These are phyloP conservation scores for Talaromyces funiculosus DNA, from an alignment of 2,329 filamentous ascomycete species.

Conservation along the genomic window DNA sequence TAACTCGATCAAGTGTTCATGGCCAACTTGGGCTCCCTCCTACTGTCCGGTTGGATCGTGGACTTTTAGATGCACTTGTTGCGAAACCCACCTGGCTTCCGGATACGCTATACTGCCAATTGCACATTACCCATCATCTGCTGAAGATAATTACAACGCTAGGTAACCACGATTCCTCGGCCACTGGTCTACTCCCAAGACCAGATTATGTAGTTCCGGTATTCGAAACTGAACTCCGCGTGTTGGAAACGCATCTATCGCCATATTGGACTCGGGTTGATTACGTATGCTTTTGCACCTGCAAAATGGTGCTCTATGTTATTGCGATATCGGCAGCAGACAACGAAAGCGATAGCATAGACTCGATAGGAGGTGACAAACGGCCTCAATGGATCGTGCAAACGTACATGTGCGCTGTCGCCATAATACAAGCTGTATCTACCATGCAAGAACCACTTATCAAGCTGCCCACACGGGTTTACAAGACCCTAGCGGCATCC, in stretches of 20 bases:
- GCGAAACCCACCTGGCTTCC: slow-evolving; percentile 13
- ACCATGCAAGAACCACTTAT: background rate
- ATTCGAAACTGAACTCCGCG: slow-evolving; percentile 8
- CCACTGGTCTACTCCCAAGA: background rate
- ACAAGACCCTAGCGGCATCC: slow-evolving; percentile 7
- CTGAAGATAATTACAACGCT: slow-evolving; percentile 8
- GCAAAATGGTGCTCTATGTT: slow-evolving; percentile 9
- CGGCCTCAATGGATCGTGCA: slow-evolving; percentile 8
- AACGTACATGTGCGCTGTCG: background rate
- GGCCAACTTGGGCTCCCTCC: slow-evolving; percentile 14
- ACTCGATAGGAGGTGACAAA: background rate
- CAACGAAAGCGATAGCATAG: background rate
- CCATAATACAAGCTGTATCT: slow-evolving; percentile 1
- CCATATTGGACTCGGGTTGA: slow-evolving; percentile 9
- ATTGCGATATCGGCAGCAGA: slow-evolving; percentile 5
- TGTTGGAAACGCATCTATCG: slow-evolving; percentile 6
- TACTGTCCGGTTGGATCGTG: slow-evolving; percentile 12
- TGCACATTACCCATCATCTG: slow-evolving; percentile 9
- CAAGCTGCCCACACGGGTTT: slow-evolving; percentile 1
- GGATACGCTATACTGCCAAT: slow-evolving; percentile 12
- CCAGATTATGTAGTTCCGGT: background rate
- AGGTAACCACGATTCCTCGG: background rate
- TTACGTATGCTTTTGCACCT: slow-evolving; percentile 9
- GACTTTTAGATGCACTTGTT: slow-evolving; percentile 10
- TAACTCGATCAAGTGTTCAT: background rate